Base-by-base conservation (phyloP, 768 basidiomycete species). In the Suillus hirtellus region DNA sequence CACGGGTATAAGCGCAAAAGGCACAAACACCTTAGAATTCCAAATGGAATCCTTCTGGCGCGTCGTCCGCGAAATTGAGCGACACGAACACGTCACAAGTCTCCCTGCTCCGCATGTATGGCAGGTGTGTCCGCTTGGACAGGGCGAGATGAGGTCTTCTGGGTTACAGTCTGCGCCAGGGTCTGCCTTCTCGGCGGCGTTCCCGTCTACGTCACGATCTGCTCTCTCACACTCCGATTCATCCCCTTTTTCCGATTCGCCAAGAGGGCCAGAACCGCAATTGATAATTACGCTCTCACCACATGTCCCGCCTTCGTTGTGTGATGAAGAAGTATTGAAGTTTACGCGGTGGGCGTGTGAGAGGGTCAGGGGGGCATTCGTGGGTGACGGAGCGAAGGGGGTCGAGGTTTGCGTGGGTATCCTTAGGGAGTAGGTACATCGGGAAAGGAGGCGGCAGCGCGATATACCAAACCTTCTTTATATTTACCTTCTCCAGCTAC, bases 51-150 rank as follows among this genome's bases (percentile, higher is more conserved):
- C 85, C 4, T 91, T 99, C 68, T 79, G 92, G 65, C 82, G 90
- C 19, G 89, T 85, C 7, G 87, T 96, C 81, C 86, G 89, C 46
- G 95, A 96, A 90, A 83, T 96, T 65, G 92, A 95, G 71, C 82
- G 89, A 3, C 93, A 96, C 66, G 91, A 93, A 0, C 84, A 90
- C 64, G 90, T 97, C 31, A 71, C 91, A 0, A 91, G 93, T 70
- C 83, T 96, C 12, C 89, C 90, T 1, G 87, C 91, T 12, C 93
- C 93, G 1, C 92, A 94, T 66, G 87, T 96, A 61, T 96, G 93
- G 93, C 93, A 95, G 70, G 84, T 96, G 49, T 82, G 86, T 0
- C 86, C 88, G 0, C 70, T 65, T 0, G 75, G 73, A 17, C 73
- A 76, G 4, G 64, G 49, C 15, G 49, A 50, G 8, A 50, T 10